A percentile compares a stretch with the other conserved stretches of the same genome.
Conservation (phyloP, 331 rosid genomes). For the Prunus yedoensis region DNA sequence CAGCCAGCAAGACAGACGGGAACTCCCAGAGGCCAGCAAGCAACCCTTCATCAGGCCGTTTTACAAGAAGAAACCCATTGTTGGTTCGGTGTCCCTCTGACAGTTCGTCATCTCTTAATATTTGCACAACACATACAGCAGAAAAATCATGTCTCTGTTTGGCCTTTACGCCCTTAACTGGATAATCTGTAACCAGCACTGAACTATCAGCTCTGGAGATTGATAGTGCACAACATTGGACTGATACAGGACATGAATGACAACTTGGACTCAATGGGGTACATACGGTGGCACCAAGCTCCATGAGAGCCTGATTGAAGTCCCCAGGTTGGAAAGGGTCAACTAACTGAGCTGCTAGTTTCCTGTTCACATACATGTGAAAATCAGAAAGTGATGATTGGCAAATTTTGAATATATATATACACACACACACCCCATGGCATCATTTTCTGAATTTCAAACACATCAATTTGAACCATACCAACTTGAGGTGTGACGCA, state of each 20-base stretch:
- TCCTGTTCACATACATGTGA: slow-evolving; percentile 40
- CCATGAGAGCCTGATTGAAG: slow-evolving; percentile 96
- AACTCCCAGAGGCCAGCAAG: slow-evolving; percentile 99
- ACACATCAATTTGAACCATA: neutral
- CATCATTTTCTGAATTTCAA: neutral
- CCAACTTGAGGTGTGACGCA: neutral
- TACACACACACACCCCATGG: neutral
- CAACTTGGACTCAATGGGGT: slow-evolving; percentile 71
- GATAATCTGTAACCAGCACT: slow-evolving; percentile 77
- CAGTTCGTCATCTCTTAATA: slow-evolving; percentile 45
- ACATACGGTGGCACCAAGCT: slow-evolving; percentile 92
- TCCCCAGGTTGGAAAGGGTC: slow-evolving; percentile 84
- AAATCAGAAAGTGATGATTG: neutral
- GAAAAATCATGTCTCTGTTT: slow-evolving; percentile 71
- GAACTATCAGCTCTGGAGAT: slow-evolving; percentile 47
- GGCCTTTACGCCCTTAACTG: slow-evolving; percentile 53
- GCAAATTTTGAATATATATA: too few relatives aligned
- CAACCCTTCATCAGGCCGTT: slow-evolving; percentile 87
- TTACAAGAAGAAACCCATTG: slow-evolving; percentile 72
- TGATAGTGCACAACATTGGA: slow-evolving; percentile 63
- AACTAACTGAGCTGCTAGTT: slow-evolving; percentile 79
- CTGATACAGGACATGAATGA: slow-evolving; percentile 71
- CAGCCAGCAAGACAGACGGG: slow-evolving; percentile 69
- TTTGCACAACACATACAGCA: slow-evolving; percentile 82
- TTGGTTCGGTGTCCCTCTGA: slow-evolving; percentile 26